These are phyloP conservation scores for Yarrowia sp. DNA, from an alignment of 805 yeast genomes.

Conservation along the genomic window DNA sequence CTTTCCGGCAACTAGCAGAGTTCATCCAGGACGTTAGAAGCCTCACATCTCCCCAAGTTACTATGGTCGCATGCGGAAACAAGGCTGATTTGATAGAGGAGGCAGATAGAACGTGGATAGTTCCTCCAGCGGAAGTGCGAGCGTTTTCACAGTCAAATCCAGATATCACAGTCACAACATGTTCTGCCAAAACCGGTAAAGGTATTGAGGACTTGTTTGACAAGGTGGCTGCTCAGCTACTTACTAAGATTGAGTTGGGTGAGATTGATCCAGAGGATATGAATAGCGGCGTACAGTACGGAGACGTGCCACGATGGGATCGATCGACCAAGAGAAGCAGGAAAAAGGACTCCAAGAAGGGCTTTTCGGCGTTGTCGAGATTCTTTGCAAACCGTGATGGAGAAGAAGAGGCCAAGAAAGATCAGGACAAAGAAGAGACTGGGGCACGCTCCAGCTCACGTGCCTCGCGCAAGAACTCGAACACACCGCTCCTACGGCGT, in stretches of 20 bases:
- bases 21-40: conserved; percentile 88
- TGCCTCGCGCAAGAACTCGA: conserved; percentile 1
- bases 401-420: conserved; percentile 8
- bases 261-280: conserved; percentile 47
- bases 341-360: conserved; percentile 11
- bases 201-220: conserved; percentile 44
- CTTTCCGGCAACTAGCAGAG: conserved; percentile 78
- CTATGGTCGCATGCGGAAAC: conserved; percentile 87
- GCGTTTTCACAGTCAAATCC: conserved; percentile 37
- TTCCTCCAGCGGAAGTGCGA: conserved; percentile 39
- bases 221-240: conserved; percentile 41
- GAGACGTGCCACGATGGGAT: conserved; percentile 45
- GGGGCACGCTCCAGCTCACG: neutral
- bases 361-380: conserved; percentile 7
- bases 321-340: conserved; percentile 26
- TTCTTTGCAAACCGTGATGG: neutral
- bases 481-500: neutral
- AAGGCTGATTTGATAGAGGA: conserved; percentile 67
- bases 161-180: conserved; percentile 40
- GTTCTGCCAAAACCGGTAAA: conserved; percentile 45
- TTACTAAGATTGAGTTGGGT: conserved; percentile 49
- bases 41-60: conserved; percentile 88
- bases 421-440: neutral
- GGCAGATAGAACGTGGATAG: conserved; percentile 36
- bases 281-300: conserved; percentile 50